Evolutionary conservation across 2,329 filamentous ascomycete genomes (phyloP).

Genomic region (Calonectria hongkongensis): DNA sequence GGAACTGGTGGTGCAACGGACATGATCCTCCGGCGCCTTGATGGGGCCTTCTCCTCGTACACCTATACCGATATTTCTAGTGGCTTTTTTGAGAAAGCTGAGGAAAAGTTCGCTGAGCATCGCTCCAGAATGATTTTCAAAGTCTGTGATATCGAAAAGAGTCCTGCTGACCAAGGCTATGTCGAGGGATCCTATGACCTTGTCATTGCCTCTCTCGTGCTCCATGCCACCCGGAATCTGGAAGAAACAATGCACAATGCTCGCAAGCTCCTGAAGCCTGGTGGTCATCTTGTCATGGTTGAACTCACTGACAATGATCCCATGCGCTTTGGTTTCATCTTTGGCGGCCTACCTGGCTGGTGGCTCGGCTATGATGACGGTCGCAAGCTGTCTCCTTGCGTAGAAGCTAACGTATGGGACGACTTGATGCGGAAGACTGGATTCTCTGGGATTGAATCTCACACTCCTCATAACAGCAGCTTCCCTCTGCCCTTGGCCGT

Average conservation of each 20-base stretch:
- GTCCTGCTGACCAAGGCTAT: conserved; percentile 10
- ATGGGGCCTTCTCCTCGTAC: background rate
- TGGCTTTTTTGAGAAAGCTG: conserved; percentile 5
- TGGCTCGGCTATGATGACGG: conserved; percentile 14
- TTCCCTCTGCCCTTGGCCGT: conserved; percentile 6
- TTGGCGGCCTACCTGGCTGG: conserved; percentile 1
- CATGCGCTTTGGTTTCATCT: conserved; percentile 15
- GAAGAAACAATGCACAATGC: conserved; percentile 8
- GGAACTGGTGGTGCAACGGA: conserved; percentile 7
- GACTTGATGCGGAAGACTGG: conserved; percentile 3
- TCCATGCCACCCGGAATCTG: conserved; percentile 7
- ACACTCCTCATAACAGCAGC: conserved; percentile 4
- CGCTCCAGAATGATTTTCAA: conserved; percentile 11
- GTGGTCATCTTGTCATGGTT: background rate
- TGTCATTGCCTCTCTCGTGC: conserved; percentile 10
- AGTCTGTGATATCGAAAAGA: conserved; percentile 9
- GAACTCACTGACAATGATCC: conserved; percentile 12
- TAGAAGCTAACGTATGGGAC: background rate
- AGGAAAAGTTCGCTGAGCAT: conserved; percentile 2
- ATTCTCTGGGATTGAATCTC: background rate
- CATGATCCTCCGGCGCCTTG: background rate
- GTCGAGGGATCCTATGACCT: conserved; percentile 5
- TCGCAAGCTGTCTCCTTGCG: conserved; percentile 7
- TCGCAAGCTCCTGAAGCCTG: background rate
- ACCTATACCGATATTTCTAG: conserved; percentile 5